Conservation (phyloP, 2,329 filamentous ascomycete species). For the Fusarium transvaalense region DNA sequence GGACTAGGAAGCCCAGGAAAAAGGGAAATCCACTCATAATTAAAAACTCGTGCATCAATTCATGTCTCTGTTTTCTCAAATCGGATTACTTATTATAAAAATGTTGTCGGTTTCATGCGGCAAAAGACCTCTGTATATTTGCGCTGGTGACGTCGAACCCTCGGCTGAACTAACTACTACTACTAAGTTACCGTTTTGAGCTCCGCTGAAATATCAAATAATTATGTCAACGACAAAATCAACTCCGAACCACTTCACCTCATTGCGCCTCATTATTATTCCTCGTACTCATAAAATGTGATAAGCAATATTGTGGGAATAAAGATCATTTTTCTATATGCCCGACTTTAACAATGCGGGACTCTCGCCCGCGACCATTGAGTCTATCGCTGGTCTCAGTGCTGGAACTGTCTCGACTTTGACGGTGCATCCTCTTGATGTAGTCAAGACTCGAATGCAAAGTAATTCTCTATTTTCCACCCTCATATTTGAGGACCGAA, state of each 20-base stretch:
- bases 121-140: slow-evolving; percentile 8
- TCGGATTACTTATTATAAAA: not conserved
- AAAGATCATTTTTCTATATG: slow-evolving; percentile 54
- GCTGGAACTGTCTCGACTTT: slow-evolving; percentile 90
- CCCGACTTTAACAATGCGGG: slow-evolving; percentile 65
- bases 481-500: not conserved
- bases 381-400: slow-evolving; percentile 89
- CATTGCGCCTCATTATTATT: not conserved
- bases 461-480: slow-evolving; percentile 64
- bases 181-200: slow-evolving; percentile 12
- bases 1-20: slow-evolving; percentile 29
- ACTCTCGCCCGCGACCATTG: slow-evolving; percentile 82
- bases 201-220: slow-evolving; percentile 40
- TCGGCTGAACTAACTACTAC: slow-evolving; percentile 32
- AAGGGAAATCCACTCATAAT: slow-evolving; percentile 45
- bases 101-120: slow-evolving; percentile 24
- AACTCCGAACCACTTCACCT: slow-evolving; percentile 6
- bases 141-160: slow-evolving; percentile 37
- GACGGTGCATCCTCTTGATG: slow-evolving; percentile 90
- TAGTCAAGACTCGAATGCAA: slow-evolving; percentile 96
- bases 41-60: slow-evolving; percentile 9
- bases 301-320: slow-evolving; percentile 31
- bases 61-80: not conserved
- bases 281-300: slow-evolving; percentile 41
- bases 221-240: slow-evolving; percentile 18